Base-by-base conservation (phyloP, 305 asterid species). In the Ilex paraguariensis region DNA sequence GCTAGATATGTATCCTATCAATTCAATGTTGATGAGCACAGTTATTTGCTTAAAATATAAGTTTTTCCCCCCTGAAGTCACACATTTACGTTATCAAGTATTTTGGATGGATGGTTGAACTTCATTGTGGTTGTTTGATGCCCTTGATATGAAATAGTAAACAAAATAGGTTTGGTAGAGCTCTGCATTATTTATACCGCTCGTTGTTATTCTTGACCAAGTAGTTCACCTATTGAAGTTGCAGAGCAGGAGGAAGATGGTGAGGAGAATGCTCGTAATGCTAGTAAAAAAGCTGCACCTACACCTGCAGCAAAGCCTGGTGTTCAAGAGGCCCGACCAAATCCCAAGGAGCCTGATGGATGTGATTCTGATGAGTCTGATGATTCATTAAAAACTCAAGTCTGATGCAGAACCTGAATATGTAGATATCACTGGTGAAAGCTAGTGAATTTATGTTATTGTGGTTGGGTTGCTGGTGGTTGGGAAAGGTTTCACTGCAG, bases 281-380 rank as follows among this genome's bases (percentile, higher is more conserved):
- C 77, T 28, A 72, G 74, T 59, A 90, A 86, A 84, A 86, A 86
- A 71, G 86, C 64, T 67, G 82, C 75, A 46, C 64, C 84, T 52
- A 66, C 81, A 71, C 83, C 90, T 77, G 76, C 82, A 55, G 73
- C 85, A 67, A 85, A 87, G 77, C 82, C 82, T 30, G 65, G 68
- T 32, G 86, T 63, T 58, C 87, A 87, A 15, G 93, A 84, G 73
- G 69, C 90, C 57, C 87, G 78, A 57, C 58, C 78, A 3, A 76
- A 57, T 30, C 92, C 79, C 64, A 91, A 81, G 57, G 98, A 83
- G 70, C 91, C 91, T 63, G 97, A 87, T 54, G 84, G 94, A 72
- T 89, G 87, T 75, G 98, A 92, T 68, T 78, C 95, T 16, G 96
- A 91, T 11, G 96, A 91, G 61, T 72, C 95, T 32, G 95, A 88